These are phyloP conservation scores for Aureobasidium sp. DNA, from an alignment of 2,329 filamentous ascomycete genomes.

Conservation along the genomic window DNA sequence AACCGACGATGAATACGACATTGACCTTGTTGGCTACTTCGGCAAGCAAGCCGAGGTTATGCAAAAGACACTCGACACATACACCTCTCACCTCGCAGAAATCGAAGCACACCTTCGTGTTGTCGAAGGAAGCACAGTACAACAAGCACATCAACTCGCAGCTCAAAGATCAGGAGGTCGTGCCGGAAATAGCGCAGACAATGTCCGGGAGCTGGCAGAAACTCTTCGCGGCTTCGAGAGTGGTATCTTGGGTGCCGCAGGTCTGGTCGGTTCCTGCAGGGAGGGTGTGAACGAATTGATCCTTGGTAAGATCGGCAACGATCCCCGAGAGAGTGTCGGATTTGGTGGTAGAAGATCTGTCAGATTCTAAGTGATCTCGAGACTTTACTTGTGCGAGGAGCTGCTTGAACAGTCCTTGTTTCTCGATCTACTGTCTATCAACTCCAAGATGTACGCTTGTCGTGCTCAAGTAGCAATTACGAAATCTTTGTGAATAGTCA, in stretches of 20 bases:
- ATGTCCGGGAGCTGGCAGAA: conserved; percentile 35
- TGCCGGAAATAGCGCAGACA: conserved; percentile 26
- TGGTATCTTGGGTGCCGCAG: conserved; percentile 40
- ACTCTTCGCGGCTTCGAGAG: conserved; percentile 40
- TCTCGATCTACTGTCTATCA: background rate
- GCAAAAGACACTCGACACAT: conserved; percentile 30
- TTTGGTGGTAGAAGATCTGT: conserved; percentile 7
- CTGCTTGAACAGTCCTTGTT: background rate
- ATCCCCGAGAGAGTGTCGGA: background rate
- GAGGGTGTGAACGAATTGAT: conserved; percentile 38
- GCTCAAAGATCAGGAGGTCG: conserved; percentile 18
- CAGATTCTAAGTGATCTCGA: background rate
- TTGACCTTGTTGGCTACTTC: conserved; percentile 41
- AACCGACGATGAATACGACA: conserved; percentile 28
- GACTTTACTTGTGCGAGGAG: background rate
- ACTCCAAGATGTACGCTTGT: background rate
- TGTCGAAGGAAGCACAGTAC: conserved; percentile 36
- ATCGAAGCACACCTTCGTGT: conserved; percentile 40
- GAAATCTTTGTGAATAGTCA: background rate
- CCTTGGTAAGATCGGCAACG: conserved; percentile 17
- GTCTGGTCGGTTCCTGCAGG: conserved; percentile 37
- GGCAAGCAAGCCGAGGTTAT: conserved; percentile 32
- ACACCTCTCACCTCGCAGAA: conserved; percentile 35
- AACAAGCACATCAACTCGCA: conserved; percentile 34
- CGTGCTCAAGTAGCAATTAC: background rate